These are phyloP conservation scores for Xylaria sp. DNA, from an alignment of 2,329 filamentous ascomycete genomes.

Conservation along the genomic window DNA sequence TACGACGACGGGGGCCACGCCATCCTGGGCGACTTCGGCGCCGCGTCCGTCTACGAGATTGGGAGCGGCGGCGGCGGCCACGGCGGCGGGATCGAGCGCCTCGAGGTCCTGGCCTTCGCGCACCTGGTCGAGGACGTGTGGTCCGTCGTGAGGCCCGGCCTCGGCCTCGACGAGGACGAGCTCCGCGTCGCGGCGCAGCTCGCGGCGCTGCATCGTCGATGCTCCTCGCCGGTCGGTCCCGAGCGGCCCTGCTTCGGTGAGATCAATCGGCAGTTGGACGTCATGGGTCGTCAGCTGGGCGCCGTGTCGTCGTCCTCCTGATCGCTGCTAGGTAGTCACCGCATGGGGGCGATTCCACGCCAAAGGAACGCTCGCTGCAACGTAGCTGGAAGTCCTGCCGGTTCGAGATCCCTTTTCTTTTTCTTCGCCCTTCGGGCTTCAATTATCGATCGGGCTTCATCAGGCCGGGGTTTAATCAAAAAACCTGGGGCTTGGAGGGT, in stretches of 20 bases:
- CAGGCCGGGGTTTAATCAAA: conserved; percentile 13
- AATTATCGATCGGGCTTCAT: background rate
- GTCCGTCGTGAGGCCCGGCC: conserved; percentile 34
- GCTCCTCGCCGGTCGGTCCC: conserved; percentile 29
- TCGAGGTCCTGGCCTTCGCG: conserved; percentile 52
- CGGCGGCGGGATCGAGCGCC: conserved; percentile 40
- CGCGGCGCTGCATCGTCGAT: conserved; percentile 34
- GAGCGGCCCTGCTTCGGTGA: conserved; percentile 40
- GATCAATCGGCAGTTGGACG: conserved; percentile 27
- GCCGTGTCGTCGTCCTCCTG: conserved; percentile 5
- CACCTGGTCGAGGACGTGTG: conserved; percentile 50
- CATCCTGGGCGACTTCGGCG: conserved; percentile 51
- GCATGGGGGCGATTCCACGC: conserved; percentile 12
- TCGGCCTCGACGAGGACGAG: conserved; percentile 13
- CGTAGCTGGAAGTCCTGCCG: too few relatives aligned
- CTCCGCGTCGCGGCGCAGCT: conserved; percentile 27
- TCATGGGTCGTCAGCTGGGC: conserved; percentile 16
- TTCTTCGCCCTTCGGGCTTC: conserved; percentile 16
- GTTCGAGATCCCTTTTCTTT: conserved; percentile 7
- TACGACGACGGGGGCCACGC: conserved; percentile 45
- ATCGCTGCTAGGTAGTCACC: conserved; percentile 12
- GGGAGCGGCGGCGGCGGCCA: conserved; percentile 1
- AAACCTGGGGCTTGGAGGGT: conserved; percentile 1
- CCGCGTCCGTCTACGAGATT: conserved; percentile 47
- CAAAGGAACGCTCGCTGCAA: too few relatives aligned